These are phyloP conservation scores for Mycena capillaripes DNA, from an alignment of 768 basidiomycete genomes.

Conservation along the genomic window DNA sequence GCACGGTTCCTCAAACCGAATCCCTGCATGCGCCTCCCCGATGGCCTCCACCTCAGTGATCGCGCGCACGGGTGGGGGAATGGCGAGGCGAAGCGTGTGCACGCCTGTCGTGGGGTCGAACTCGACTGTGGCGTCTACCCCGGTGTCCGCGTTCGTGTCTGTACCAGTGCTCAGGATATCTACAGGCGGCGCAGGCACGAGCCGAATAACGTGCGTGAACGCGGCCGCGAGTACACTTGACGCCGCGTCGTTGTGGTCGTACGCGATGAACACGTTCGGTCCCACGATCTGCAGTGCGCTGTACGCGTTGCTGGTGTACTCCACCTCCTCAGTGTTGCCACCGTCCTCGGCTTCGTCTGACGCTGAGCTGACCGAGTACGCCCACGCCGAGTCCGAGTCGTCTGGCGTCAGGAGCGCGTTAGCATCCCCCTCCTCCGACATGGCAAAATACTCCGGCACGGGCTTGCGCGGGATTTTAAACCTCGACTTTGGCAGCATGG, in stretches of 20 bases:
- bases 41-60: not conserved
- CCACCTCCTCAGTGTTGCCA: not conserved
- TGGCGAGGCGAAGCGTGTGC: constrained; percentile 23
- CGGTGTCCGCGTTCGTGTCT: too few relatives aligned
- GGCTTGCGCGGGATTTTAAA: constrained; percentile 32
- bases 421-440: too few relatives aligned
- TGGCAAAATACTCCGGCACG: constrained; percentile 13
- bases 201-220: constrained; percentile 29
- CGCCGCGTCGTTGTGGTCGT: constrained; percentile 22
- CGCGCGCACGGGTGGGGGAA: constrained; percentile 2
- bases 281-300: constrained; percentile 18
- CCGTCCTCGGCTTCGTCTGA: too few relatives aligned
- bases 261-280: constrained; percentile 29
- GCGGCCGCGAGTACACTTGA: constrained; percentile 2
- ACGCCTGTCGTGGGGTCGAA: constrained; percentile 14
- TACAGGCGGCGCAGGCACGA: constrained; percentile 6
- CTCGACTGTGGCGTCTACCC: not conserved
- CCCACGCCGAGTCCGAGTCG: not conserved
- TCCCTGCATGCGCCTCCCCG: constrained; percentile 8
- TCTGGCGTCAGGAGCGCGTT: not conserved
- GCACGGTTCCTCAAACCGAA: not conserved
- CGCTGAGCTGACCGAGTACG: not conserved
- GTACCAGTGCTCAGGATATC: too few relatives aligned
- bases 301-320: too few relatives aligned
- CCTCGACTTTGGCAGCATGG: not conserved